Base-by-base conservation (phyloP, 768 basidiomycete genomes). In the Pleurotus ostreatus region DNA sequence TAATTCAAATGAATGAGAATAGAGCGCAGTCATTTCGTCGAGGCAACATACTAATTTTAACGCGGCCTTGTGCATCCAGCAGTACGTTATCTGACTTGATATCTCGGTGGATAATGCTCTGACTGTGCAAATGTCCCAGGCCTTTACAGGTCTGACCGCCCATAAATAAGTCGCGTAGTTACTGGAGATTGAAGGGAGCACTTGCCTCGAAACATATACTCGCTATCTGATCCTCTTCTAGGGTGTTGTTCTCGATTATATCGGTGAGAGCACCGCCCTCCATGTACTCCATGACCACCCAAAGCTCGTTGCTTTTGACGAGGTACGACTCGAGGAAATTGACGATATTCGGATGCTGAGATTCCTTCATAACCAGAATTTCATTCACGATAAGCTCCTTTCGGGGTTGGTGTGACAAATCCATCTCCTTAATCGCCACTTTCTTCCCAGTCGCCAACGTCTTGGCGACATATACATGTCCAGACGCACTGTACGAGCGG, bases 211-310 rank as follows among this genome's bases (percentile, higher is more conserved):
- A 78, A 66, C 81, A 89, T 61, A 98, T 97, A 64, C 89, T 88
- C 12, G 92, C 85, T 49, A 98, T 96, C 73, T 98, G 94, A 66
- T 94, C 92, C 74, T 98, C 94, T 67, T 92, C 92, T 59, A 98
- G 72, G 41, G 91, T 84, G 70, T 98, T 98, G 63, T 95, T 94
- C 76, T 98, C 96, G 64, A 99, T 98, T 44, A 99, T 89, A 71
- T 98, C 96, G 22, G 94, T 98, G 65, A 99, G 76, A 15, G 96
- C 94, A 40, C 97, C 95, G 52, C 94, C 94, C 71, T 98, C 94
- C 94, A 98, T 98, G 67, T 92, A 96, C 74, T 98, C 94, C 94
- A 96, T 98, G 57, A 96, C 94, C 44, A 97, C 94, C 94, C 94
- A 98, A 20, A 97, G 82, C 66, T 96, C 94, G 52, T 80, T 88